Evolutionary conservation across 2,329 filamentous ascomycete genomes (phyloP).

Genomic region (Zasmidium cellare): DNA sequence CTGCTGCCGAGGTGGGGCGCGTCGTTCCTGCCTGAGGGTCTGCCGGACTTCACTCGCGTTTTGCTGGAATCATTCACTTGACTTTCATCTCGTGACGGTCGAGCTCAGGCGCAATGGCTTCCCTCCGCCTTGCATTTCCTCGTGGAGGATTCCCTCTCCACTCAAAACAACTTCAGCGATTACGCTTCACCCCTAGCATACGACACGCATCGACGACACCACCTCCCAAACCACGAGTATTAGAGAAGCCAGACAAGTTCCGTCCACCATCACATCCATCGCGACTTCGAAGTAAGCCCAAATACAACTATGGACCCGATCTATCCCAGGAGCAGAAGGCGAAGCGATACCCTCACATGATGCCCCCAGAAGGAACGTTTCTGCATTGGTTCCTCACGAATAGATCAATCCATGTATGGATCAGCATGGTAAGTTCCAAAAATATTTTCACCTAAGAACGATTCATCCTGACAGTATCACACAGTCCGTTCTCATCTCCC

Average conservation of each 20-base stretch:
- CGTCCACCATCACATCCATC: slow-evolving; percentile 87
- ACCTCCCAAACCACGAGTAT: slow-evolving; percentile 62
- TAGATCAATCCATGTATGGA: slow-evolving; percentile 72
- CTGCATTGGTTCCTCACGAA: slow-evolving; percentile 83
- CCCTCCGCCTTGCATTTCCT: slow-evolving; percentile 6
- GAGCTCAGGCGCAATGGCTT: slow-evolving; percentile 9
- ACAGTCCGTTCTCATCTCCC: slow-evolving; percentile 65
- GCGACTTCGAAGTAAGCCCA: slow-evolving; percentile 59
- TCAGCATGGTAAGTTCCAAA: slow-evolving; percentile 69
- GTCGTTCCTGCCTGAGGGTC: background rate
- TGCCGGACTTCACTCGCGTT: background rate
- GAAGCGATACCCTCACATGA: slow-evolving; percentile 83
- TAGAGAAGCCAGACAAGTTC: slow-evolving; percentile 87
- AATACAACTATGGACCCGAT: slow-evolving; percentile 72
- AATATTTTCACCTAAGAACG: background rate
- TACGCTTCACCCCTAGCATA: slow-evolving; percentile 9
- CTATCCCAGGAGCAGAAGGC: slow-evolving; percentile 65
- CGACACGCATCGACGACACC: slow-evolving; percentile 36
- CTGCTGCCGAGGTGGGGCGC: background rate
- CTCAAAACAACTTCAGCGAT: slow-evolving; percentile 26
- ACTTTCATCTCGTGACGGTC: too few species aligned
- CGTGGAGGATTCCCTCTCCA: slow-evolving; percentile 26
- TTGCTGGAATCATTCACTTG: background rate
- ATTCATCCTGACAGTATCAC: background rate
- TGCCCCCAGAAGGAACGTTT: slow-evolving; percentile 79